Conservation (phyloP, 2,329 filamentous ascomycete genomes). For the Arachnomyces sp. region DNA sequence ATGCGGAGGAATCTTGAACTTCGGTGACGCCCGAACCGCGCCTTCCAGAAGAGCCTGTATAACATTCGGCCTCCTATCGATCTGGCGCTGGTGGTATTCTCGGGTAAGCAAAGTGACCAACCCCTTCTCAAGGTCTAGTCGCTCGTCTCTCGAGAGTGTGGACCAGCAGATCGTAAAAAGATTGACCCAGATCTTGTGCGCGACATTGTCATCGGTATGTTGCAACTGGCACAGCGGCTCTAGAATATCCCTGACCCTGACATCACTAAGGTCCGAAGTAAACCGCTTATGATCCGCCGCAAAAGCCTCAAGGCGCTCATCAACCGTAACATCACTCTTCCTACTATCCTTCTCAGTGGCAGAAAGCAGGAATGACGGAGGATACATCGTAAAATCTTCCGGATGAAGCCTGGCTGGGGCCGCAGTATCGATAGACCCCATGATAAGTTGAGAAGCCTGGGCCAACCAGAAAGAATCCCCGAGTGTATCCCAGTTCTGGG, state of each 20-base stretch:
- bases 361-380: slow-evolving; percentile 63
- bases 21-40: slow-evolving; percentile 71
- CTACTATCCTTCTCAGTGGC: slow-evolving; percentile 63
- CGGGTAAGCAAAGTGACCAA: slow-evolving; percentile 86
- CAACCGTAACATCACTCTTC: slow-evolving; percentile 59
- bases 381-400: slow-evolving; percentile 74
- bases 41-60: slow-evolving; percentile 87
- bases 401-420: slow-evolving; percentile 66
- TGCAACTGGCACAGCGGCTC: slow-evolving; percentile 88
- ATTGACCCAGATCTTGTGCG: slow-evolving; percentile 82
- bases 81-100: slow-evolving; percentile 88
- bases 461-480: slow-evolving; percentile 94
- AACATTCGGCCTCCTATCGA: slow-evolving; percentile 92
- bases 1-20: slow-evolving; percentile 88
- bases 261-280: slow-evolving; percentile 69
- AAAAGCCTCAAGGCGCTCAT: slow-evolving; percentile 73
- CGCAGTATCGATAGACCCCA: slow-evolving; percentile 83
- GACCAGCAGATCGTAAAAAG: slow-evolving; percentile 95
- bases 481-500: slow-evolving; percentile 95
- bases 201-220: slow-evolving; percentile 72
- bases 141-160: slow-evolving; percentile 75
- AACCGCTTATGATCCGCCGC: slow-evolving; percentile 76
- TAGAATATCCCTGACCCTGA: slow-evolving; percentile 79
- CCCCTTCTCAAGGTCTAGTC: slow-evolving; percentile 79
- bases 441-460: slow-evolving; percentile 85